Evolutionary conservation across 2,329 filamentous ascomycete species (phyloP).

Genomic region (Phyllosticta citribraziliensis): DNA sequence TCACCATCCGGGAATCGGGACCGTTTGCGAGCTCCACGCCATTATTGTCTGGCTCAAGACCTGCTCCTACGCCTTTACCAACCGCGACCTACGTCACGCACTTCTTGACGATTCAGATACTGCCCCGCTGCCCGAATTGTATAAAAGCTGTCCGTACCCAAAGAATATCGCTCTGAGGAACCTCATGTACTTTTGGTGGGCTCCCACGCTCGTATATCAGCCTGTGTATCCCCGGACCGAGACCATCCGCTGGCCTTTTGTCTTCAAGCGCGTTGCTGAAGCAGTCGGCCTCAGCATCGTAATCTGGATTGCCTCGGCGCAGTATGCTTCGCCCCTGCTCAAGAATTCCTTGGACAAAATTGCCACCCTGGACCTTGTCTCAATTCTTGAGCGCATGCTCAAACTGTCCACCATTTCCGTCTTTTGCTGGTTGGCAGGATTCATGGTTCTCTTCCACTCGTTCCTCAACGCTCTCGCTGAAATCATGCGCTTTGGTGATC

Average conservation of each 20-base stretch:
- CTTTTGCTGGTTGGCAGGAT: slow-evolving; percentile 94
- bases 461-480: slow-evolving; percentile 87
- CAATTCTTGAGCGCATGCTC: slow-evolving; percentile 80
- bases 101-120: slow-evolving; percentile 52
- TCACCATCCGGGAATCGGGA: slow-evolving; percentile 88
- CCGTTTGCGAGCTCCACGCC: slow-evolving; percentile 79
- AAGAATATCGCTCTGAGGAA: slow-evolving; percentile 82
- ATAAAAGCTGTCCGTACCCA: slow-evolving; percentile 76
- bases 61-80: slow-evolving; percentile 91
- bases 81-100: slow-evolving; percentile 86
- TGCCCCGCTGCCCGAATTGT: slow-evolving; percentile 67
- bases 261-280: slow-evolving; percentile 72
- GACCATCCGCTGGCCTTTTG: slow-evolving; percentile 77
- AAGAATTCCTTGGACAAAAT: slow-evolving; percentile 87
- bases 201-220: slow-evolving; percentile 92
- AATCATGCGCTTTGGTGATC: slow-evolving; percentile 79
- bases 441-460: slow-evolving; percentile 93
- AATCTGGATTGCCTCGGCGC: slow-evolving; percentile 90
- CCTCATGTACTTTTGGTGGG: slow-evolving; percentile 94
- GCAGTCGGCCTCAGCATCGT: slow-evolving; percentile 69
- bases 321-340: slow-evolving; percentile 85
- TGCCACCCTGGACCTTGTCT: slow-evolving; percentile 64
- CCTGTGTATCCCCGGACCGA: slow-evolving; percentile 84
- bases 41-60: slow-evolving; percentile 95
- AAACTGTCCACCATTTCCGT: slow-evolving; percentile 93